A percentile compares a stretch with the other conserved stretches of the same genome.
phyloP scores from a whole-genome alignment of 1,139 yeast species.

The Suhomyces coccinellae region DNA sequence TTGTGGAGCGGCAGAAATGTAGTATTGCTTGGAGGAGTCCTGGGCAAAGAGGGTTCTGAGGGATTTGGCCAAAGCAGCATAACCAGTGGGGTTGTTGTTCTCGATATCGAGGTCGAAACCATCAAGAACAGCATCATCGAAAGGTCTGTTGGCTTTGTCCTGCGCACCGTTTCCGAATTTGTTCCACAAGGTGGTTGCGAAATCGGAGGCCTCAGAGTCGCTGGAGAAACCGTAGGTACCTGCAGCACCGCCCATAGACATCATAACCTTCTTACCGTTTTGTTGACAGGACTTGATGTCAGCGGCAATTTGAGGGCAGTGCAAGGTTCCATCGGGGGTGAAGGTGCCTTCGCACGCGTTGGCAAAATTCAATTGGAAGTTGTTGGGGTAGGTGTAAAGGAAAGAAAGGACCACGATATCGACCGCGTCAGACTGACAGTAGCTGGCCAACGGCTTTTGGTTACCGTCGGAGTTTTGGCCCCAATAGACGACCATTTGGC shows the following conservation, averaged over 20 bases:
- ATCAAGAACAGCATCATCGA: slow-evolving; percentile 52
- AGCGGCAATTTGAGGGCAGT: slow-evolving; percentile 64
- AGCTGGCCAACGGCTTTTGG: slow-evolving; percentile 62
- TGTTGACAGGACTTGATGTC: slow-evolving; percentile 85
- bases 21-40: slow-evolving; percentile 62
- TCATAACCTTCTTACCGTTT: slow-evolving; percentile 71
- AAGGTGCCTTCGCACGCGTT: slow-evolving; percentile 58
- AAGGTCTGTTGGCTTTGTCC: slow-evolving; percentile 57
- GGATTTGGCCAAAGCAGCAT: slow-evolving; percentile 58
- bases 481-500: slow-evolving; percentile 75
- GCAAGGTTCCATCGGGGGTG: slow-evolving; percentile 51
- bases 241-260: slow-evolving; percentile 86
- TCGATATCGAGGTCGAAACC: slow-evolving; percentile 52
- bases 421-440: slow-evolving; percentile 67
- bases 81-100: slow-evolving; percentile 50
- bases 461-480: slow-evolving; percentile 85
- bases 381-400: slow-evolving; percentile 58
- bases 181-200: slow-evolving; percentile 81
- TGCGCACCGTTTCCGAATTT: slow-evolving; percentile 62
- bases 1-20: slow-evolving; percentile 93
- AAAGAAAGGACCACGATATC: slow-evolving; percentile 78
- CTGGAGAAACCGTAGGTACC: slow-evolving; percentile 74
- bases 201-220: slow-evolving; percentile 62
- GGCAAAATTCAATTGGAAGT: slow-evolving; percentile 61
- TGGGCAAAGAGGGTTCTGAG: slow-evolving; percentile 58